Percentiles rank a stretch among this genome's conserved stretches.
Conservation (phyloP, 257 asterid genomes). For the Solanum megistacrolobum region DNA sequence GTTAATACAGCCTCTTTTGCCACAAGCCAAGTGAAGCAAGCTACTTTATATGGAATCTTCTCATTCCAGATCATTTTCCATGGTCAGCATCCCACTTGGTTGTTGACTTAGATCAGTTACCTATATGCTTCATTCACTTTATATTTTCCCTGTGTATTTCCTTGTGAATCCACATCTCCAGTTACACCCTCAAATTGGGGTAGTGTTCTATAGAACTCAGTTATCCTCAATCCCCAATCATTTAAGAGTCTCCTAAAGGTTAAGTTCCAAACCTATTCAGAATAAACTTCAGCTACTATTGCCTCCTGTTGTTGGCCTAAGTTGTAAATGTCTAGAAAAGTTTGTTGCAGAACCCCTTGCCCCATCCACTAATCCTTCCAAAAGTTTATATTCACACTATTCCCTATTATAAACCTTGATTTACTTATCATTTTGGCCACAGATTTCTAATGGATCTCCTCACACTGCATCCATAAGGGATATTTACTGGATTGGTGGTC, state of each 20-base stretch:
- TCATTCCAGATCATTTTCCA: background rate
- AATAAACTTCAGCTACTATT: background rate
- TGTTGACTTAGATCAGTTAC: background rate
- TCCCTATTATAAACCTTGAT: background rate
- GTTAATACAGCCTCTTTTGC: background rate
- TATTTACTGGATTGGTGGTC: background rate
- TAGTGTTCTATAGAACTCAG: background rate
- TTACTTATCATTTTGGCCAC: background rate
- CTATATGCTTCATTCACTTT: background rate
- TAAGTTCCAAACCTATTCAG: background rate
- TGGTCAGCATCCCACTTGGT: background rate
- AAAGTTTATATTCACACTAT: background rate
- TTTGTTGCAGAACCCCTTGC: background rate
- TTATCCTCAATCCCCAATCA: background rate
- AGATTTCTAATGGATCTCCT: background rate
- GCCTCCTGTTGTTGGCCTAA: background rate
- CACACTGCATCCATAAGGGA: background rate
- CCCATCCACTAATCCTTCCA: background rate
- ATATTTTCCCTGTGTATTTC: background rate
- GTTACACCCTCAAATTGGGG: background rate
- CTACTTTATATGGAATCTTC: background rate
- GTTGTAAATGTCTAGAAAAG: background rate
- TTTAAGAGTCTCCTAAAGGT: background rate
- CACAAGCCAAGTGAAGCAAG: background rate
- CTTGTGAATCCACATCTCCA: background rate